Base-by-base conservation (phyloP, 2,329 filamentous ascomycete genomes). In the Fusarium lyarnte region DNA sequence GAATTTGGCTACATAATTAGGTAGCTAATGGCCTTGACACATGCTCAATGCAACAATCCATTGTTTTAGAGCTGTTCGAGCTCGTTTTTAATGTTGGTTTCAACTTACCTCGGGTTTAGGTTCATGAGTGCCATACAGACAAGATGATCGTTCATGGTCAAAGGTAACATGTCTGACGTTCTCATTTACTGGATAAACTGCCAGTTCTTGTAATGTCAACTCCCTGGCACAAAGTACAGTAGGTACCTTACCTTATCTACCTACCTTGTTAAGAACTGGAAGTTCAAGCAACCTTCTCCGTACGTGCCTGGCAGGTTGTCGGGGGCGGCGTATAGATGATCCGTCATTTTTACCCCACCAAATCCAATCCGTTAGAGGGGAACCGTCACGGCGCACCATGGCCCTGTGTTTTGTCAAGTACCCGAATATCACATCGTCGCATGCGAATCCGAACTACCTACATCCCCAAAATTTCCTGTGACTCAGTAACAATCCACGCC, bases 391-490 rank as follows among this genome's bases (percentile, higher is more conserved):
- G 5, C 29, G 10, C 27, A 55, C 67, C 36, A 38, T n/a, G 39
- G 17, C 21, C 16, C 39, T 47, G 45, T 33, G 27, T 35, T 16
- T 27, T 42, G 39, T 25, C 43, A 41, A 61, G 72, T 74, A 72
- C 55, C 65, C 43, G 46, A 47, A 41, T 74, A 74, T 62, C 65
- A 29, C 38, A 58, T 49, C 45, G 35, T 51, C 59, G 54, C 69
- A 41, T 52, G 42, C 45, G 10, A 70, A 45, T 62, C 46, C 16
- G 29, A 71, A 75, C 70, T 29, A 47, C 27, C 14, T 42, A 63
- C 64, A 69, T 70, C 66, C 75, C 75, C 79, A 81, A 82, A 82
- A 80, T 82, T 82, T 79, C 78, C 77, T 81, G 82, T 84, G 83
- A 84, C 82, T 84, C 78, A 79, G 69, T 66, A 61, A 61, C 58